Conservation (phyloP, 2,329 filamentous ascomycete genomes). For the Xylariales sp. region DNA sequence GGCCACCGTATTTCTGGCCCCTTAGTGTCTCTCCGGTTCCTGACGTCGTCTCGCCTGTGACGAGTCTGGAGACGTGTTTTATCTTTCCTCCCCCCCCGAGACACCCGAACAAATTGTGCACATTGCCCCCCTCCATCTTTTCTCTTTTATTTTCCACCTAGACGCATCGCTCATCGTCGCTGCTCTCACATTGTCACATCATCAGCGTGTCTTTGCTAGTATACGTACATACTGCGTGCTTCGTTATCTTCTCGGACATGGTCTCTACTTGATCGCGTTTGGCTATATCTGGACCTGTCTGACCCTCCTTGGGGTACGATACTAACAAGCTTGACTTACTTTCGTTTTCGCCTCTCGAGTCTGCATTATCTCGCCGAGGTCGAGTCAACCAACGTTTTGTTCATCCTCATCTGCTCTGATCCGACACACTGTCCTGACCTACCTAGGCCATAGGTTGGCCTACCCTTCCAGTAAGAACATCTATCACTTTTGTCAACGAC, state of each 20-base stretch:
- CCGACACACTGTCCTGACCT: conserved; percentile 12
- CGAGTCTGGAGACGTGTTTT: conserved; percentile 33
- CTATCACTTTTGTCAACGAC: conserved; percentile 13
- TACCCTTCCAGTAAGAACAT: conserved; percentile 36
- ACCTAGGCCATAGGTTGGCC: conserved; percentile 14
- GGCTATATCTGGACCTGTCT: conserved; percentile 39
- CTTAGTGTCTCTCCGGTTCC: conserved; percentile 19
- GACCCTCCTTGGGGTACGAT: conserved; percentile 19
- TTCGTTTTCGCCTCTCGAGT: conserved; percentile 17
- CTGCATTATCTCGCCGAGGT: conserved; percentile 31
- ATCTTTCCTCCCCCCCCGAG: conserved; percentile 26
- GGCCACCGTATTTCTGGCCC: conserved; percentile 26
- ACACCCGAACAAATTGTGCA: conserved; percentile 32
- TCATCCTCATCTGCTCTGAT: conserved; percentile 11
- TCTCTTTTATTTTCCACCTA: conserved; percentile 32
- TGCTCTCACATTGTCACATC: conserved; percentile 18
- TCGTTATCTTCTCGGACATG: conserved; percentile 31
- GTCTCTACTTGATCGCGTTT: conserved; percentile 30
- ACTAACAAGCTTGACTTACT: conserved; percentile 22
- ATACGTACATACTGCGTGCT: conserved; percentile 18
- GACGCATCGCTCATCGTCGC: conserved; percentile 10
- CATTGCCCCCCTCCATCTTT: conserved; percentile 21
- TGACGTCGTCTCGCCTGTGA: conserved; percentile 23
- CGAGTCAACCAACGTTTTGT: conserved; percentile 38
- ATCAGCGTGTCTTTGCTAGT: conserved; percentile 29